A percentile compares a stretch with the other conserved stretches of the same genome.
Evolutionary conservation across 2,329 filamentous ascomycete genomes (phyloP).

Genomic region (Dothistroma septosporum): DNA sequence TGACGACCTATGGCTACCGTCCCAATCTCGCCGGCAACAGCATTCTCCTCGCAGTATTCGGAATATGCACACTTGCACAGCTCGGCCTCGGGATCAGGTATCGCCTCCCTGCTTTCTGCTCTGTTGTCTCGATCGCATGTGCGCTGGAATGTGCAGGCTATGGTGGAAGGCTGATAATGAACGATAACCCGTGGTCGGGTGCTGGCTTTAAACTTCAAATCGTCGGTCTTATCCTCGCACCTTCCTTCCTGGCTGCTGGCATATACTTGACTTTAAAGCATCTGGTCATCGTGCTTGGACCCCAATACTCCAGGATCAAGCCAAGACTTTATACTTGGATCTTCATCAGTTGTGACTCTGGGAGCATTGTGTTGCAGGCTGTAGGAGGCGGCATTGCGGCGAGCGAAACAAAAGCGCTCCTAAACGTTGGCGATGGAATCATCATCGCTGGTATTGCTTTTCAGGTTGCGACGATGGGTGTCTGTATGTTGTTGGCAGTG

Average conservation of each 20-base stretch:
- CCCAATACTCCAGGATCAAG: constrained; percentile 39
- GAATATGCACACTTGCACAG: constrained; percentile 35
- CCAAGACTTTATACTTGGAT: constrained; percentile 48
- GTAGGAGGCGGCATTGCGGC: constrained; percentile 43
- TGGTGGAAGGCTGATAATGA: constrained; percentile 41
- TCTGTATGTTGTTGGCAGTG: constrained; percentile 40
- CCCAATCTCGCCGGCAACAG: constrained; percentile 38
- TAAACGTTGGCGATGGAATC: constrained; percentile 41
- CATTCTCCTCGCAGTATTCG: constrained; percentile 39
- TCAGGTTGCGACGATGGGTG: constrained; percentile 43
- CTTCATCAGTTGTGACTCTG: constrained; percentile 49
- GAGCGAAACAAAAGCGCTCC: constrained; percentile 31
- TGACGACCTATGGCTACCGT: constrained; percentile 40
- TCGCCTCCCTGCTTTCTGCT: constrained; percentile 39
- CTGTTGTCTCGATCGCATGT: constrained; percentile 39
- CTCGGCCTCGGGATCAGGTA: constrained; percentile 34
- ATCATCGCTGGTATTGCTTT: constrained; percentile 46
- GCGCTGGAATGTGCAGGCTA: constrained; percentile 44
- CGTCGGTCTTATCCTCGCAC: constrained; percentile 42
- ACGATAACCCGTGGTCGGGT: constrained; percentile 40
- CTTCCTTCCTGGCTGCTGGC: constrained; percentile 44
- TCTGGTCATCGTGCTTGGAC: constrained; percentile 43
- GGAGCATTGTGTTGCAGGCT: constrained; percentile 45
- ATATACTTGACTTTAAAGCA: constrained; percentile 49
- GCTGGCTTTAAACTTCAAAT: constrained; percentile 43